Conservation (phyloP, 139 green algal species). For the Picochlorum costavermella region DNA sequence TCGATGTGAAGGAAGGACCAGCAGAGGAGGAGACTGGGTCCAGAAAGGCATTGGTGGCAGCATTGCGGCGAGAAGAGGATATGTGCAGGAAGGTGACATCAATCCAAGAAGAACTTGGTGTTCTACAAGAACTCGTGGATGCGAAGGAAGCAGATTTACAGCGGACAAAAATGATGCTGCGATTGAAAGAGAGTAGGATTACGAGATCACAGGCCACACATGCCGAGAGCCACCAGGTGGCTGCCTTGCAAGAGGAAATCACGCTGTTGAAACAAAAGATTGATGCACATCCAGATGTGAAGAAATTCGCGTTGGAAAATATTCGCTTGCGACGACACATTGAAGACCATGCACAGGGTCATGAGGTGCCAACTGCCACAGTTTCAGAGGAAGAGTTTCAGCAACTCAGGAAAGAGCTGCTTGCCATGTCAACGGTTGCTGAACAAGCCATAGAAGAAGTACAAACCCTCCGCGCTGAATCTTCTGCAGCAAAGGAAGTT, state of each 20-base stretch:
- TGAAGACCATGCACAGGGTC: background rate
- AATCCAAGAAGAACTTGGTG: constrained; percentile 38
- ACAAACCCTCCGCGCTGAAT: constrained; percentile 23
- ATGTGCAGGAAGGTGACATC: constrained; percentile 20
- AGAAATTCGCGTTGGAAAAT: constrained; percentile 44
- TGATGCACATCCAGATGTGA: constrained; percentile 41
- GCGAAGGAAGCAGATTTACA: constrained; percentile 38
- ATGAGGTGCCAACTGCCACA: too few relatives aligned
- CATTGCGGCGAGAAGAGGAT: constrained; percentile 35
- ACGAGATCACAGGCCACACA: constrained; percentile 9
- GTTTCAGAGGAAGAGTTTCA: constrained; percentile 20
- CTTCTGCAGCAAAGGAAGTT: constrained; percentile 19
- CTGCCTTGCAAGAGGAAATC: constrained; percentile 22
- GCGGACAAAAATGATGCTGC: constrained; percentile 38
- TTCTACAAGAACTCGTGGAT: constrained; percentile 31
- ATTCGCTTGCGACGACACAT: constrained; percentile 17
- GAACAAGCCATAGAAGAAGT: constrained; percentile 12
- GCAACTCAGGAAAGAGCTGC: constrained; percentile 9
- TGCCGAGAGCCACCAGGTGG: constrained; percentile 9
- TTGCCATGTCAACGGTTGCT: constrained; percentile 9
- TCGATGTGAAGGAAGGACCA: constrained; percentile 8
- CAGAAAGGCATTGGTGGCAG: constrained; percentile 22
- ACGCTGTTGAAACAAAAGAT: constrained; percentile 23
- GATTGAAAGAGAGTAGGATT: constrained; percentile 38
- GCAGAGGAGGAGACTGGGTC: constrained; percentile 11